Conservation (phyloP, 345 rosid genomes). For the Linum usitatissimum region DNA sequence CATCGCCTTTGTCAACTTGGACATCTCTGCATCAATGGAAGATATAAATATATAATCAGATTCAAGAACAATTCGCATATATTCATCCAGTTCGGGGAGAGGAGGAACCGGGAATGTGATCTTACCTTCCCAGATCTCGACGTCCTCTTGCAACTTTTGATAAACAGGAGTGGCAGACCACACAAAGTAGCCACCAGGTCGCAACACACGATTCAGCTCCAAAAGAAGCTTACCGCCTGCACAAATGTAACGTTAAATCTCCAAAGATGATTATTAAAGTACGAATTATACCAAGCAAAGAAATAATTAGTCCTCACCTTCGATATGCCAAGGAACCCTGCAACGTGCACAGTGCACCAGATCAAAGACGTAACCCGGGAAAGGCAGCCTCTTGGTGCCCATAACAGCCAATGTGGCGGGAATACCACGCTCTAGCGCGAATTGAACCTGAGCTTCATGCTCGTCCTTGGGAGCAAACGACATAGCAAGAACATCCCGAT, state of each 20-base stretch:
- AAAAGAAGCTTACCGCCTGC: slow-evolving; percentile 10
- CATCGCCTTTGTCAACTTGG: slow-evolving; percentile 52
- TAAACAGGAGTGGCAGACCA: slow-evolving; percentile 11
- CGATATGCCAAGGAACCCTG: slow-evolving; percentile 5
- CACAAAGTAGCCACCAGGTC: slow-evolving; percentile 11
- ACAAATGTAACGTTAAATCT: background rate
- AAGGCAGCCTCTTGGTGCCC: slow-evolving; percentile 6
- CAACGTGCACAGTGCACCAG: slow-evolving; percentile 5
- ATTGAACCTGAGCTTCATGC: slow-evolving; percentile 3
- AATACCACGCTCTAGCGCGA: slow-evolving; percentile 5
- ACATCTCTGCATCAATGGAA: slow-evolving; percentile 39
- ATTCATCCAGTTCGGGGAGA: background rate
- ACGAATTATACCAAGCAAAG: background rate
- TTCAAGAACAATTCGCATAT: slow-evolving; percentile 10
- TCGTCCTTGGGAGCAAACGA: slow-evolving; percentile 4
- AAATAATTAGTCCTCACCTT: background rate
- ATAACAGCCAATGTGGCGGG: slow-evolving; percentile 2
- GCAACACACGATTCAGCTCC: slow-evolving; percentile 6
- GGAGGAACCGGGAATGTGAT: background rate
- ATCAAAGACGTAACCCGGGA: slow-evolving; percentile 1
- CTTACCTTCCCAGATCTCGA: slow-evolving; percentile 7
- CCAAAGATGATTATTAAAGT: background rate
- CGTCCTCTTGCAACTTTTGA: slow-evolving; percentile 7
- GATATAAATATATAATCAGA: slow-evolving; percentile 9
- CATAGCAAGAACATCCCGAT: slow-evolving; percentile 1